A percentile compares a stretch with the other conserved stretches of the same genome.
Evolutionary conservation across 1,284 basidiomycete genomes (phyloP).

Genomic region (Papiliotrema terrestris): DNA sequence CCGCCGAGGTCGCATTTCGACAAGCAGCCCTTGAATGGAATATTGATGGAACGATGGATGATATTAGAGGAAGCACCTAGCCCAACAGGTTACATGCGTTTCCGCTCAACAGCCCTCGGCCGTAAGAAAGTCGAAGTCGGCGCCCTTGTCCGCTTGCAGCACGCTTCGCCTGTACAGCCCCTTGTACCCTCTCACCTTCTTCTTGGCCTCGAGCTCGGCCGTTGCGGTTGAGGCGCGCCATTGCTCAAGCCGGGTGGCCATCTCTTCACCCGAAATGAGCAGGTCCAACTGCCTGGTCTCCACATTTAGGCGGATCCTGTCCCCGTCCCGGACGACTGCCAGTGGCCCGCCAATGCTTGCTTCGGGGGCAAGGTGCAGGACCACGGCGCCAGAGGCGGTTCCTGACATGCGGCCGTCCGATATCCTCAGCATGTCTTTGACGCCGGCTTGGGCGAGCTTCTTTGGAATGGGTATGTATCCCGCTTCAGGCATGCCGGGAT

Average conservation of each 20-base stretch:
- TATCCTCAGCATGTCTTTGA: constrained; percentile 46
- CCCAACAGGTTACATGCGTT: too few species aligned
- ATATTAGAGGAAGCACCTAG: too few species aligned
- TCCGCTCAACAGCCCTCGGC: too few species aligned
- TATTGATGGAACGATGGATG: too few species aligned
- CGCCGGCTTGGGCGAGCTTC: constrained; percentile 38
- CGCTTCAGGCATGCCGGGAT: constrained; percentile 49
- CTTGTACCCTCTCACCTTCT: constrained; percentile 30
- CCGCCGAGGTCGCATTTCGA: too few species aligned
- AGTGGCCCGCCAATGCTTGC: constrained; percentile 44
- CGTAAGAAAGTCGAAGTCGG: constrained; percentile 41
- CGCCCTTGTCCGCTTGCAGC: constrained; percentile 38
- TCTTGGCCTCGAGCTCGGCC: not conserved
- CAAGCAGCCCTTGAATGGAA: too few species aligned
- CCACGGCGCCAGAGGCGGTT: constrained; percentile 42
- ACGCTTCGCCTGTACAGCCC: constrained; percentile 35
- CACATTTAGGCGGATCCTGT: constrained; percentile 40
- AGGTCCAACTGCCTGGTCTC: constrained; percentile 27
- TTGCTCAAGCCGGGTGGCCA: constrained; percentile 19
- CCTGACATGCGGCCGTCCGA: constrained; percentile 47
- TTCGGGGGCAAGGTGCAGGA: constrained; percentile 45
- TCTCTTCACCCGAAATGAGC: constrained; percentile 21
- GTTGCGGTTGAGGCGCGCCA: constrained; percentile 3
- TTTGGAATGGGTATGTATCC: constrained; percentile 45
- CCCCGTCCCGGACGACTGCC: constrained; percentile 40